Evolutionary conservation across 352 stramenopile genomes (phyloP).

Genomic region (Phytophthora hybrid): DNA sequence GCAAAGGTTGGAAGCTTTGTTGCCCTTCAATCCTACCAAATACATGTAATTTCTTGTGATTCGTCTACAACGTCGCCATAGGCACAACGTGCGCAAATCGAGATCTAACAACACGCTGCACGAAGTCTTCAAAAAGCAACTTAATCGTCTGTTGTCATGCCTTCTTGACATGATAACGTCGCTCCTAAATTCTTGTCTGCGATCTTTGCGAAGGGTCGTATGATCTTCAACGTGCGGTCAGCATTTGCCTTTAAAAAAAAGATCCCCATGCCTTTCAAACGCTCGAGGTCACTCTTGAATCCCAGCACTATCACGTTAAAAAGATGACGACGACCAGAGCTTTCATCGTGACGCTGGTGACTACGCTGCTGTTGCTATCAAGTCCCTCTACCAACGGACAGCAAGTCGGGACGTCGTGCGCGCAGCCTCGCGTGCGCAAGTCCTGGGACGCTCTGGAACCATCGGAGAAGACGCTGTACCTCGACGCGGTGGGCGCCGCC

Average conservation of each 20-base stretch:
- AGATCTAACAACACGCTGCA: slow-evolving; percentile 36
- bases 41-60: too few relatives aligned
- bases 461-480: slow-evolving; percentile 52
- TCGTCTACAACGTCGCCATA: slow-evolving; percentile 31
- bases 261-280: neutral
- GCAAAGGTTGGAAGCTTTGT: neutral
- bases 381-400: slow-evolving; percentile 4
- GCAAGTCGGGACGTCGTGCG: slow-evolving; percentile 44
- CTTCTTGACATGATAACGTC: neutral
- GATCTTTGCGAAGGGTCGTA: neutral
- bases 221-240: neutral
- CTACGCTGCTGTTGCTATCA: neutral
- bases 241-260: neutral
- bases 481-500: slow-evolving; percentile 44
- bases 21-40: too few relatives aligned
- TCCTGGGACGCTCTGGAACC: slow-evolving; percentile 52
- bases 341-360: neutral
- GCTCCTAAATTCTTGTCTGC: neutral
- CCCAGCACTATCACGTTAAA: neutral
- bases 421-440: slow-evolving; percentile 47
- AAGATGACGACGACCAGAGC: neutral
- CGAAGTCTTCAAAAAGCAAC: neutral
- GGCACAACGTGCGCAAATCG: slow-evolving; percentile 40
- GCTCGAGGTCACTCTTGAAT: neutral
- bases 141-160: too few relatives aligned